phyloP scores from a whole-genome alignment of 192 early-diverging fungal species.

The Backusella westeae region DNA sequence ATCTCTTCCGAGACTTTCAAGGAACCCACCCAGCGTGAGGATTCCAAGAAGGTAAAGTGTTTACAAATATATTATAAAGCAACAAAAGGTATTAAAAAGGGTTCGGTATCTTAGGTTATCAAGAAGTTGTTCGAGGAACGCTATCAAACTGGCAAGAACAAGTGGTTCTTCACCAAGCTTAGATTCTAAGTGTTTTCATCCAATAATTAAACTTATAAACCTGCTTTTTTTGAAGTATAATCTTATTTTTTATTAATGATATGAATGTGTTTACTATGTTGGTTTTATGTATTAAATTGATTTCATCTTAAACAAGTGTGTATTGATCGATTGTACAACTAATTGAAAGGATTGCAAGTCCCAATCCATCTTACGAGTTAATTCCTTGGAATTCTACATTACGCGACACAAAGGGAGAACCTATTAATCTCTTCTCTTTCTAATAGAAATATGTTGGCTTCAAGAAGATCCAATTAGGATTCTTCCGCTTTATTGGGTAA shows the following conservation, averaged over 20 bases:
- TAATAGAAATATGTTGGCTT: too few relatives aligned
- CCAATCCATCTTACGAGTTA: too few relatives aligned
- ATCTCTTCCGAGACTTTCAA: slow-evolving; percentile 87
- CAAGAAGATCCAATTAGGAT: too few relatives aligned
- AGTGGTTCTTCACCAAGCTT: slow-evolving; percentile 99
- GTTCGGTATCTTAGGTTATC: slow-evolving; percentile 51
- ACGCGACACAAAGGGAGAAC: too few relatives aligned
- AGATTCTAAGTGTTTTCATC: slow-evolving; percentile 64
- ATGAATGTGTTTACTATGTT: neutral
- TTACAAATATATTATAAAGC: too few relatives aligned
- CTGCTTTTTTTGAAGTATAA: neutral
- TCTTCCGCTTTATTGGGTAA: too few relatives aligned
- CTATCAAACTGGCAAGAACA: slow-evolving; percentile 98
- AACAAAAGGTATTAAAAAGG: neutral
- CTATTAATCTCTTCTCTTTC: too few relatives aligned
- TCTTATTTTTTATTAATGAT: neutral
- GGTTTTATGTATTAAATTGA: too few relatives aligned
- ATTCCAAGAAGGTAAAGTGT: slow-evolving; percentile 74
- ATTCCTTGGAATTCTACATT: too few relatives aligned
- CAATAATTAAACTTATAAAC: neutral
- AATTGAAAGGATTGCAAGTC: too few relatives aligned
- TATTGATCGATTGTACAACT: too few relatives aligned
- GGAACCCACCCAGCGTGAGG: slow-evolving; percentile 89
- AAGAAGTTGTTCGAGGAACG: slow-evolving; percentile 97
- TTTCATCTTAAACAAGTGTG: too few relatives aligned